Conservation (phyloP, 1,284 basidiomycete genomes). For the Vanrija sp. region DNA sequence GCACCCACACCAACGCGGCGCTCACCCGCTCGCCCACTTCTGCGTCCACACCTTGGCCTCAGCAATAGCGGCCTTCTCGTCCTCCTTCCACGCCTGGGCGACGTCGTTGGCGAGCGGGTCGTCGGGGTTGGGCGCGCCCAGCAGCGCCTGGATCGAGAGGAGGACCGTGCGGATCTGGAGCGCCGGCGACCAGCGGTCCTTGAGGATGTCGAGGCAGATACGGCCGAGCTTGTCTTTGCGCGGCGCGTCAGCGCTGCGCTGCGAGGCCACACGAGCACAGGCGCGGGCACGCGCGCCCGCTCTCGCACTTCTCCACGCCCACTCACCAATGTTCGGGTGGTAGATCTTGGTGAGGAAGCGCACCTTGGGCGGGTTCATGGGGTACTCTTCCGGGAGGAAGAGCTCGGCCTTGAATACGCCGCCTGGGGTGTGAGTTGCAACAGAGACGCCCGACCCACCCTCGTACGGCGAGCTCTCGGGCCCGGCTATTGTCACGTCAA, state of each 20-base stretch:
- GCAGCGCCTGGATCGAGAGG: conserved; percentile 90
- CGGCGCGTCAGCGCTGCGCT: conserved; percentile 4
- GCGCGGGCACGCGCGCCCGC: not conserved
- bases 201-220: conserved; percentile 96
- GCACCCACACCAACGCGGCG: no score
- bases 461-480: conserved; percentile 92
- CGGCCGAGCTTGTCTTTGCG: conserved; percentile 87
- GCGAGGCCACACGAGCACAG: not conserved
- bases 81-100: conserved; percentile 97
- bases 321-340: conserved; percentile 95
- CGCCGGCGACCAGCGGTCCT: conserved; percentile 99
- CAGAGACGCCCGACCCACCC: conserved; percentile 59
- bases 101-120: conserved; percentile 90
- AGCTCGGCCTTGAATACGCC: conserved; percentile 93
- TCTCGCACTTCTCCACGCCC: not conserved
- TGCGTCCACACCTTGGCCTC: conserved; percentile 89
- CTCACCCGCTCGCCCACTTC: conserved; percentile 9
- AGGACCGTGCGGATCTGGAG: conserved; percentile 97
- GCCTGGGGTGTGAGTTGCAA: conserved; percentile 53
- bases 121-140: conserved; percentile 95
- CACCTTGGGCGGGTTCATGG: conserved; percentile 98
- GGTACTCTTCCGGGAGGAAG: conserved; percentile 97
- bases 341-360: conserved; percentile 99
- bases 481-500: conserved; percentile 94
- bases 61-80: conserved; percentile 84